These are phyloP conservation scores for Cardamine chenopodiifolia DNA, from an alignment of 345 rosid species.

Conservation along the genomic window DNA sequence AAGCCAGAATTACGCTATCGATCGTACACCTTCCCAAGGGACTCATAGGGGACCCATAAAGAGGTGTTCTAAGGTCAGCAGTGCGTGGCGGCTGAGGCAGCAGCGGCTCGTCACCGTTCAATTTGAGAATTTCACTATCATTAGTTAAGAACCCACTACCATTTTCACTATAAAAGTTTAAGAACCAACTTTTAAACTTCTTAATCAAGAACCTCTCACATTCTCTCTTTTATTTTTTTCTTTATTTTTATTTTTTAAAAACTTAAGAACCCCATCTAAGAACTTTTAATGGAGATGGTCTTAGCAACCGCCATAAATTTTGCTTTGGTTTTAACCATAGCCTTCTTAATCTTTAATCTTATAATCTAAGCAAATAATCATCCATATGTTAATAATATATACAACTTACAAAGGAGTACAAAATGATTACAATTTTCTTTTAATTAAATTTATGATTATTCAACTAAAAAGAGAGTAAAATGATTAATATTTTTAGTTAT, in stretches of 20 bases:
- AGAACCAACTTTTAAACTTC: no score
- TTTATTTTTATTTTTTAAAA: no score
- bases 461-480: background rate
- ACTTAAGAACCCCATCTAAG: no score
- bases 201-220: no score
- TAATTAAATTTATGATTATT: background rate
- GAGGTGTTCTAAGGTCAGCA: slow-evolving; percentile 30
- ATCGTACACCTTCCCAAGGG: slow-evolving; percentile 34
- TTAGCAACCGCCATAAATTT: background rate
- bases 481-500: background rate
- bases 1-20: slow-evolving; percentile 6
- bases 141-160: no score
- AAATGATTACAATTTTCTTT: background rate
- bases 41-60: slow-evolving; percentile 33
- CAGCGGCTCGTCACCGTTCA: slow-evolving; percentile 66
- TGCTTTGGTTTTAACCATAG: background rate
- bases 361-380: background rate
- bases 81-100: slow-evolving; percentile 37
- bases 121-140: no score
- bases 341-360: background rate
- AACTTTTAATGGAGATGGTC: no score
- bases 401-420: background rate
- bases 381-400: background rate
- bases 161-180: no score
- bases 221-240: no score